Conservation (phyloP, 2,329 filamentous ascomycete species). For the Epichloe sylvatica region DNA sequence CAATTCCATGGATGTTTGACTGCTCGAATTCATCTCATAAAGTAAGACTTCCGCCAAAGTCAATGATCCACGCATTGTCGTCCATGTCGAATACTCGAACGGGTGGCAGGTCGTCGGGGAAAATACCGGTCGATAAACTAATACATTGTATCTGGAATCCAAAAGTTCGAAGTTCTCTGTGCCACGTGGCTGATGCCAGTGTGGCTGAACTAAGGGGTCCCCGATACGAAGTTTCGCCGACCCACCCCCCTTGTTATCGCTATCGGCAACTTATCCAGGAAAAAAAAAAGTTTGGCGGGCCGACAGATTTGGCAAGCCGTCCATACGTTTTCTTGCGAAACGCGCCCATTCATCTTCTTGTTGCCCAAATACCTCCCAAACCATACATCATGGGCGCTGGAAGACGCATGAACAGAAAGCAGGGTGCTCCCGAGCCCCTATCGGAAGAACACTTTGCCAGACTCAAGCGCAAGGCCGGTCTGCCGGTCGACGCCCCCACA, state of each 20-base stretch:
- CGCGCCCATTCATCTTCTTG: not conserved
- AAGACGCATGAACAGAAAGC: constrained; percentile 80
- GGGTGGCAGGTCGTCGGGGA: no score
- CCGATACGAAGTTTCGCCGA: constrained; percentile 21
- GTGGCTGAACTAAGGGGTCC: not conserved
- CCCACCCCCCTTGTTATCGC: constrained; percentile 17
- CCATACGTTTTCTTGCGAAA: not conserved
- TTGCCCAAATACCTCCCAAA: constrained; percentile 3
- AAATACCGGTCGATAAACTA: no score
- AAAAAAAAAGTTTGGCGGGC: constrained; percentile 28
- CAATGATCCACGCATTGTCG: no score
- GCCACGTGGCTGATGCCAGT: not conserved
- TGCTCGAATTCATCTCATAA: no score
- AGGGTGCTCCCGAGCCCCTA: constrained; percentile 71
- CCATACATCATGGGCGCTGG: constrained; percentile 62
- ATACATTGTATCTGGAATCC: no score
- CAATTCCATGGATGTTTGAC: no score
- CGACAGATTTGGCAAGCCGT: constrained; percentile 5
- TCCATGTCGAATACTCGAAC: no score
- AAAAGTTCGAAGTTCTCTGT: no score
- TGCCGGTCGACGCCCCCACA: constrained; percentile 46
- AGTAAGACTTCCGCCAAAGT: no score
- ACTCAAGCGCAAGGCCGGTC: constrained; percentile 70
- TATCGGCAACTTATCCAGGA: not conserved
- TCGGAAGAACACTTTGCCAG: constrained; percentile 68